Conservation (phyloP, 2,329 filamentous ascomycete genomes). For the Taxawa tesnikishii region DNA sequence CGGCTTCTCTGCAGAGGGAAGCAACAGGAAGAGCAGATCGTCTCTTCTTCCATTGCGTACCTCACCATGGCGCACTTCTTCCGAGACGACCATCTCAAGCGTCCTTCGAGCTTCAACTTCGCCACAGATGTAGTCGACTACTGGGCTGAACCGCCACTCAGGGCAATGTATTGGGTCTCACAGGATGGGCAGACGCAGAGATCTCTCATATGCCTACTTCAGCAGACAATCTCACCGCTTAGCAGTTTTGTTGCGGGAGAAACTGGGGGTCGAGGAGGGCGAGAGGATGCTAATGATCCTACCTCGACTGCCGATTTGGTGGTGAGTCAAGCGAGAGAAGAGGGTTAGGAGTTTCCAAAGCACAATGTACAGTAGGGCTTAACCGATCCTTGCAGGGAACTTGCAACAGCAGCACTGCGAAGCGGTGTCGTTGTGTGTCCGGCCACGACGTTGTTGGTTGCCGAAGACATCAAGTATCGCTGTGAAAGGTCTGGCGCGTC, state of each 20-base stretch:
- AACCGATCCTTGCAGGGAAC: too few species aligned
- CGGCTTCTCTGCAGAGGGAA: too few species aligned
- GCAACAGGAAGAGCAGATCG: too few species aligned
- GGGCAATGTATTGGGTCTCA: conserved; percentile 27
- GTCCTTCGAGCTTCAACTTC: conserved; percentile 30
- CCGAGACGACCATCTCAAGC: conserved; percentile 9
- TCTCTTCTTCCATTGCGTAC: too few species aligned
- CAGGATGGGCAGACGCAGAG: conserved; percentile 17
- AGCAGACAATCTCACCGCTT: conserved; percentile 23
- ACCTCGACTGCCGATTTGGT: conserved; percentile 23
- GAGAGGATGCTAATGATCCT: conserved; percentile 25
- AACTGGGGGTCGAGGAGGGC: conserved; percentile 19
- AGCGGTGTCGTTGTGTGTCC: conserved; percentile 25
- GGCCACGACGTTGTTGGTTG: conserved; percentile 24
- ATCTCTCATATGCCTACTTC: conserved; percentile 24
- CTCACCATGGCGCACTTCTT: conserved; percentile 18
- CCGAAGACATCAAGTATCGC: conserved; percentile 27
- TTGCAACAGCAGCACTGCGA: conserved; percentile 24
- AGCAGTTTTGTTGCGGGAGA: conserved; percentile 19
- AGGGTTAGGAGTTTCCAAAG: too few species aligned
- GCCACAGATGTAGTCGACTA: conserved; percentile 27
- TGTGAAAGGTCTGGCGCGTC: conserved; percentile 20
- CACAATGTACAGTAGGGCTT: too few species aligned
- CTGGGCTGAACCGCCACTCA: conserved; percentile 20
- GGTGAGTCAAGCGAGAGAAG: too few species aligned